Evolutionary conservation across 106 monocot genomes (phyloP).

Genomic region (Phalaenopsis equestris): DNA sequence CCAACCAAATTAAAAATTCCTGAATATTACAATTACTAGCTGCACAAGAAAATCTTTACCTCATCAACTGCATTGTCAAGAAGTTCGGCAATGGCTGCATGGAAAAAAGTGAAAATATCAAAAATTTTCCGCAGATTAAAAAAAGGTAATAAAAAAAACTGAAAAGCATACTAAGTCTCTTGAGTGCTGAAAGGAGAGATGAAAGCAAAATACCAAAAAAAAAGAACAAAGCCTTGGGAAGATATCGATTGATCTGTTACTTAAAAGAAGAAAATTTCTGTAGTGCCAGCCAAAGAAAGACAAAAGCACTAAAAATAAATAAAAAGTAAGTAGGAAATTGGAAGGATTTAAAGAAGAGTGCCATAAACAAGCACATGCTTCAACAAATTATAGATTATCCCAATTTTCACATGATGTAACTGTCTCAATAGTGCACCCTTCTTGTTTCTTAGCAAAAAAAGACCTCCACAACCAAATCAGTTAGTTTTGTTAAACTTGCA

Average conservation of each 20-base stretch:
- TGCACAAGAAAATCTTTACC: conserved; percentile 23
- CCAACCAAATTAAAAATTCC: neutral
- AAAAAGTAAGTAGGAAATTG: neutral
- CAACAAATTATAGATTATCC: neutral
- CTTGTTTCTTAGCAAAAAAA: neutral
- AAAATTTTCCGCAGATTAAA: neutral
- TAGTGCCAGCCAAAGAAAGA: neutral
- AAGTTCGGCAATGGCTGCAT: conserved; percentile 89
- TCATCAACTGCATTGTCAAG: conserved; percentile 96
- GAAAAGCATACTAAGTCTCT: neutral
- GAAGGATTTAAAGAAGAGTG: neutral
- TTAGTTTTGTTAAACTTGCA: neutral
- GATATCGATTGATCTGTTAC: neutral
- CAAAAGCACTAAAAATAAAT: neutral
- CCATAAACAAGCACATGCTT: neutral
- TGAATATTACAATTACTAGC: neutral
- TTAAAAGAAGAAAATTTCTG: neutral
- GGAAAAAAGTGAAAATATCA: neutral
- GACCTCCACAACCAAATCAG: neutral
- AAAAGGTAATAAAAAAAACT: neutral
- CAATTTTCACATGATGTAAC: neutral
- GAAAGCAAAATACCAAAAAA: neutral
- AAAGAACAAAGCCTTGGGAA: neutral
- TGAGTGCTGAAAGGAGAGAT: neutral
- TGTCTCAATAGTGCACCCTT: neutral